These are phyloP conservation scores for Dipteronia dyeriana DNA, from an alignment of 345 rosid species.

Conservation along the genomic window DNA sequence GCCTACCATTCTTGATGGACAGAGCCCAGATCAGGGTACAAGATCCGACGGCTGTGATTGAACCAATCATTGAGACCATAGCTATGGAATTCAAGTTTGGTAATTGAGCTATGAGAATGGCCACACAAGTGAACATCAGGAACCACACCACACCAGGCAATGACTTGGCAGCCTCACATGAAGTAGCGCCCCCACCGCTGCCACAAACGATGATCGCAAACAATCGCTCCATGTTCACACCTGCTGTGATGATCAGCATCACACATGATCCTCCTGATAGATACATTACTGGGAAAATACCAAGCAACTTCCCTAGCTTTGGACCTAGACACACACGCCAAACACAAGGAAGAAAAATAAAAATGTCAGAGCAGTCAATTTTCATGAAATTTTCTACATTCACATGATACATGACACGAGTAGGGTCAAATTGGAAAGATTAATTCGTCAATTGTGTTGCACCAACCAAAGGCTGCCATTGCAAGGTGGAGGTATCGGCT, in stretches of 20 bases:
- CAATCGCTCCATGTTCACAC: slow-evolving; percentile 32
- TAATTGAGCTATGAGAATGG: slow-evolving; percentile 39
- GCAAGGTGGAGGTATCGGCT: slow-evolving; percentile 59
- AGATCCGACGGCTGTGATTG: slow-evolving; percentile 37
- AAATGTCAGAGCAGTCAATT: background rate
- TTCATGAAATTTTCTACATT: background rate
- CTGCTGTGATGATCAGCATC: slow-evolving; percentile 48
- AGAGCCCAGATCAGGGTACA: slow-evolving; percentile 42
- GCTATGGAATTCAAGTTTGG: slow-evolving; percentile 56
- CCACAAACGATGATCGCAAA: slow-evolving; percentile 13
- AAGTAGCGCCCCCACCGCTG: background rate
- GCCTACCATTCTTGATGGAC: slow-evolving; percentile 31
- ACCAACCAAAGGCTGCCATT: slow-evolving; percentile 51
- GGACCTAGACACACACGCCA: slow-evolving; percentile 31
- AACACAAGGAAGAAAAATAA: background rate
- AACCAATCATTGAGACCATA: slow-evolving; percentile 39
- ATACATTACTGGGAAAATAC: slow-evolving; percentile 59
- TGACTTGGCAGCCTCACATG: slow-evolving; percentile 21
- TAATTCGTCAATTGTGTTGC: too few relatives aligned
- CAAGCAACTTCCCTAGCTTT: slow-evolving; percentile 47
- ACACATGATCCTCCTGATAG: slow-evolving; percentile 61
- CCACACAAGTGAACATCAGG: slow-evolving; percentile 46
- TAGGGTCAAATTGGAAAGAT: too few relatives aligned
- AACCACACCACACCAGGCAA: slow-evolving; percentile 41
- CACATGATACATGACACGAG: background rate